Evolutionary conservation across 1,284 basidiomycete genomes (phyloP), one percentile per base, ranked within the genome.

Genomic region (Cryptococcus depauperatus): DNA sequence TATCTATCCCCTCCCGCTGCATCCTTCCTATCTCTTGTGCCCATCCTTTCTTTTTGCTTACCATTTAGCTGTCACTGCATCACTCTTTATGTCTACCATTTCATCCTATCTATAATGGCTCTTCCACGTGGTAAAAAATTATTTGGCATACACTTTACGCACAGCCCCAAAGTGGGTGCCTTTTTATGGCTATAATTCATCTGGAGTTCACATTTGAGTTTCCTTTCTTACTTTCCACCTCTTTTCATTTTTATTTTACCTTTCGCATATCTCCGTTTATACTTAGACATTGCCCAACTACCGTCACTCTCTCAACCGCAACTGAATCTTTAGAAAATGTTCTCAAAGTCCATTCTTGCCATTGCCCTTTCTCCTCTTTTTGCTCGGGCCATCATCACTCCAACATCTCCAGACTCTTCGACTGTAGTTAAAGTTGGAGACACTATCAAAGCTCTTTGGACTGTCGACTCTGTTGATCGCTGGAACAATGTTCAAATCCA

Each of bases 401-500:
- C 68, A 19, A 63, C 65, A 14, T 67, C 64, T 22, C 70, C 70
- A 3, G 60, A 60, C 33, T 44, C 43, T 4, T 39, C 51, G 16
- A 69, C 69, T 16, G 59, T 64, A 41, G 63, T 65, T 50, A 60
- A 59, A 30, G 56, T 63, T 25, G 69, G 69, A 16, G 34, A 46
- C 3, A 38, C 52, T 11, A 54, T 71, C 50, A 54, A 56, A 14
- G 62, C 66, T 13, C 43, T 57, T 8, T 74, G 71, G 71, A 46
- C 55, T 11, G 50, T 55, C 14, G 72, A 73, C 55, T 55, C 60
- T 11, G 59, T 59, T n/a, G 70, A 69, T 35, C 50, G 43, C 37
- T 74, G 71, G 71, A 71, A 51, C 33, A 56, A 71, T 50, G 56
- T 69, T 42, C 55, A 57, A 30, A 64, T 70, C 39, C 54, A 65